Evolutionary conservation across 352 stramenopile species (phyloP).

Genomic region (Pythium chondricola): DNA sequence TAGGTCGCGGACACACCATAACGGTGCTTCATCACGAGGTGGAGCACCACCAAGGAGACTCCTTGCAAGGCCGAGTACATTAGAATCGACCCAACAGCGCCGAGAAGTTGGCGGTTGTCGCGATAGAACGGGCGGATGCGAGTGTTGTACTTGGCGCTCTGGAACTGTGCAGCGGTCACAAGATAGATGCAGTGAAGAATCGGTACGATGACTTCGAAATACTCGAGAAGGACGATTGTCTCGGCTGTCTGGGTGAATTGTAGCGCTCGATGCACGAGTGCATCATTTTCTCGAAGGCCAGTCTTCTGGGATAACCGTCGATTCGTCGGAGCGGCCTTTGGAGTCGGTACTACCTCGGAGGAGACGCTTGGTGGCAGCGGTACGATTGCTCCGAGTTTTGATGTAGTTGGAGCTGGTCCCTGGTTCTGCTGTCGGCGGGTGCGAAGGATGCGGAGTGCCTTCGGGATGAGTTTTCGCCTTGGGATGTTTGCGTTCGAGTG

Average conservation of each 20-base stretch:
- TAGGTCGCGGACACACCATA: slow-evolving; percentile 6
- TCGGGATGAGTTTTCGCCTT: not conserved
- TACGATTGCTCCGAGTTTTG: too few relatives aligned
- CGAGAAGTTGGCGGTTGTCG: too few relatives aligned
- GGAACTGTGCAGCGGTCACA: not conserved
- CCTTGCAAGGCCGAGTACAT: slow-evolving; percentile 4
- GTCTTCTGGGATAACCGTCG: too few relatives aligned
- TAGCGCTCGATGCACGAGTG: slow-evolving; percentile 5
- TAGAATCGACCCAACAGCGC: not conserved
- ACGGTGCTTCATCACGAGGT: slow-evolving; percentile 7
- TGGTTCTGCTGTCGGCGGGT: too few relatives aligned
- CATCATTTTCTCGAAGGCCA: not conserved
- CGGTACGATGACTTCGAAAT: slow-evolving; percentile 12
- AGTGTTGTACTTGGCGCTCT: slow-evolving; percentile 2
- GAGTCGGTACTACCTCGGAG: too few relatives aligned
- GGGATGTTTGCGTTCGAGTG: not conserved
- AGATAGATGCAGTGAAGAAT: slow-evolving; percentile 7
- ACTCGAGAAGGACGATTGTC: slow-evolving; percentile 10
- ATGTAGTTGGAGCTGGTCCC: too few relatives aligned
- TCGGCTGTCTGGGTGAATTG: slow-evolving; percentile 5
- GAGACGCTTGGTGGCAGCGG: too few relatives aligned
- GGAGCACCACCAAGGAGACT: slow-evolving; percentile 2
- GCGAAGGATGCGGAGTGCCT: not conserved
- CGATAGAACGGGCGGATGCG: slow-evolving; percentile 1
- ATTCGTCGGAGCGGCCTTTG: too few relatives aligned